These are phyloP conservation scores for Pyrenochaeta sp. DNA, from an alignment of 2,329 filamentous ascomycete species.

Conservation along the genomic window DNA sequence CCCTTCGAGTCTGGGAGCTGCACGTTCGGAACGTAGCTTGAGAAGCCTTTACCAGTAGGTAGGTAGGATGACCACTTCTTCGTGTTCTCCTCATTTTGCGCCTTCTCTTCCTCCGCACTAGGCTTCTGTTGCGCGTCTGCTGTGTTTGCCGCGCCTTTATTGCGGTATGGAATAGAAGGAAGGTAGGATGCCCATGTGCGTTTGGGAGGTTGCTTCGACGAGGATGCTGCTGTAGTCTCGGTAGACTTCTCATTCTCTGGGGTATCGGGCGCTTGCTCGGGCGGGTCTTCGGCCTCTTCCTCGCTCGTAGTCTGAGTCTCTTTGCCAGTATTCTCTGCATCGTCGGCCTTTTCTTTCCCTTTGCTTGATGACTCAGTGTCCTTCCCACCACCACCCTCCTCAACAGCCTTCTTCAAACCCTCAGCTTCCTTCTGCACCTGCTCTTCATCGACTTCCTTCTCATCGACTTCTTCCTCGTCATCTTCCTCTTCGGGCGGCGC, in stretches of 20 bases:
- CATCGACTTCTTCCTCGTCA: conserved; percentile 26
- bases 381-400: conserved; percentile 14
- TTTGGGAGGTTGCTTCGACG: conserved; percentile 32
- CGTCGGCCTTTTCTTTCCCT: conserved; percentile 6
- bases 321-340: conserved; percentile 1
- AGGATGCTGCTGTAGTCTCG: conserved; percentile 15
- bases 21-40: conserved; percentile 55
- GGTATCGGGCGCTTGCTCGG: conserved; percentile 42
- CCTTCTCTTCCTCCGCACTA: conserved; percentile 39
- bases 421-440: conserved; percentile 36
- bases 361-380: conserved; percentile 11
- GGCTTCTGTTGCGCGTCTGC: conserved; percentile 29
- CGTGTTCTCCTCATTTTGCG: conserved; percentile 45
- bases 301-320: background rate
- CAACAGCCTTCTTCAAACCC: conserved; percentile 29
- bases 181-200: conserved; percentile 52
- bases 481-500: conserved; percentile 53
- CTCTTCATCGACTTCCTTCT: conserved; percentile 33
- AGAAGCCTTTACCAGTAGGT: conserved; percentile 58
- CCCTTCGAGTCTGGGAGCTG: conserved; percentile 49
- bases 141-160: conserved; percentile 31
- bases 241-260: conserved; percentile 30
- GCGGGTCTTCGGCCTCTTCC: conserved; percentile 29
- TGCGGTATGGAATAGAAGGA: conserved; percentile 49
- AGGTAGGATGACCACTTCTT: conserved; percentile 59